Evolutionary conservation across 1,284 basidiomycete species (phyloP).

Genomic region (Ustilago bromivora): DNA sequence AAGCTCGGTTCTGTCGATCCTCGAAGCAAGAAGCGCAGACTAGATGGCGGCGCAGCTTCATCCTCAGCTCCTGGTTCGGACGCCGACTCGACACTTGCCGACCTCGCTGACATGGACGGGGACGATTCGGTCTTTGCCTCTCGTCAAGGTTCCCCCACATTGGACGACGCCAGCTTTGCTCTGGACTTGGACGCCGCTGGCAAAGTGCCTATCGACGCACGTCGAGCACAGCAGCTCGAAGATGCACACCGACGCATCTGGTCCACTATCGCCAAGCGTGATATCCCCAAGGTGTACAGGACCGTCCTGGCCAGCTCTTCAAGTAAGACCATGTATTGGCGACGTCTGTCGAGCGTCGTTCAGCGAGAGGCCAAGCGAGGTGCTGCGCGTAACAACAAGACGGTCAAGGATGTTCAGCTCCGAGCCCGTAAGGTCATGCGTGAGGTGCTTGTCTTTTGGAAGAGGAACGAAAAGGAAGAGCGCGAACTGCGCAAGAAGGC

Average conservation of each 20-base stretch:
- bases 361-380: slow-evolving; percentile 85
- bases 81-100: slow-evolving; percentile 36
- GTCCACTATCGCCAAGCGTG: slow-evolving; percentile 67
- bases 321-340: slow-evolving; percentile 74
- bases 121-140: slow-evolving; percentile 44
- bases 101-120: slow-evolving; percentile 38
- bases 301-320: slow-evolving; percentile 64
- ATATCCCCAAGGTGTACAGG: slow-evolving; percentile 69
- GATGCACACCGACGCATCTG: slow-evolving; percentile 68
- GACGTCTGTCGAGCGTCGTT: slow-evolving; percentile 81
- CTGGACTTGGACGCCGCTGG: slow-evolving; percentile 50
- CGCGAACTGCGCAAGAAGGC: slow-evolving; percentile 91
- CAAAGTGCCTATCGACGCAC: slow-evolving; percentile 57
- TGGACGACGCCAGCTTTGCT: slow-evolving; percentile 38
- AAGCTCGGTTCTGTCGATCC: slow-evolving; percentile 28
- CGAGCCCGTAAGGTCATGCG: slow-evolving; percentile 87
- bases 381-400: slow-evolving; percentile 82
- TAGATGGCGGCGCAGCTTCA: slow-evolving; percentile 31
- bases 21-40: slow-evolving; percentile 44
- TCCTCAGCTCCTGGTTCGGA: slow-evolving; percentile 47
- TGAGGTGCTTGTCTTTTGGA: slow-evolving; percentile 93
- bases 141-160: slow-evolving; percentile 39
- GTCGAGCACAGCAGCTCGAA: slow-evolving; percentile 61
- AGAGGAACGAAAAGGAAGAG: slow-evolving; percentile 93
- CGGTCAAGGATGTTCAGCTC: slow-evolving; percentile 86